Evolutionary conservation across 176 grass and related monocot species (phyloP).

Genomic region (Triticum urartu): DNA sequence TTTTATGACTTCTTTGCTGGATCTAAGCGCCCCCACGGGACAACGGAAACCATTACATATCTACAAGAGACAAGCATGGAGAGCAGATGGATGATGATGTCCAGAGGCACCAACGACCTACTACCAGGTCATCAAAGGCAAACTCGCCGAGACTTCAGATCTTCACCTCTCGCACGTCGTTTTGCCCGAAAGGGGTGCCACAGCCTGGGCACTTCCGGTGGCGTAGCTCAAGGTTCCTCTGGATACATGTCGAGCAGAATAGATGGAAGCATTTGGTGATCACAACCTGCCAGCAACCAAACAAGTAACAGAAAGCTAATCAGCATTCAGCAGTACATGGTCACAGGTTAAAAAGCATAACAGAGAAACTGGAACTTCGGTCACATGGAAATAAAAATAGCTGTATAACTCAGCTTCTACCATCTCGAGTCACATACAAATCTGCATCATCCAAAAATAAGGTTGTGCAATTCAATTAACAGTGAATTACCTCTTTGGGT

Average conservation of each 20-base stretch:
- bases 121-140: background rate
- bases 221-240: slow-evolving; percentile 94
- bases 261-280: slow-evolving; percentile 99
- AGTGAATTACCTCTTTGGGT: slow-evolving; percentile 85
- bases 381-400: background rate
- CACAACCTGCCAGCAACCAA: slow-evolving; percentile 57
- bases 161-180: slow-evolving; percentile 85
- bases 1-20: background rate
- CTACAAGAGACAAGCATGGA: slow-evolving; percentile 19
- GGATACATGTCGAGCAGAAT: slow-evolving; percentile 91
- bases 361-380: background rate
- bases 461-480: background rate
- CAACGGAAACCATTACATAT: slow-evolving; percentile 12
- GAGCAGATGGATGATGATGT: background rate
- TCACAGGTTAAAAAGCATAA: background rate
- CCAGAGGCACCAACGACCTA: background rate
- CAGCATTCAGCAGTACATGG: slow-evolving; percentile 9
- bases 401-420: background rate
- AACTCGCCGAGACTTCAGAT: slow-evolving; percentile 39
- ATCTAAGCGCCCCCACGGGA: background rate
- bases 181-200: slow-evolving; percentile 83
- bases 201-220: slow-evolving; percentile 85
- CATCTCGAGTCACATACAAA: background rate
- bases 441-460: background rate
- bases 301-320: background rate